Evolutionary conservation across 2,329 filamentous ascomycete species (phyloP), one percentile per base, ranked within the genome.

Genomic region (Raffaelea albimanens): DNA sequence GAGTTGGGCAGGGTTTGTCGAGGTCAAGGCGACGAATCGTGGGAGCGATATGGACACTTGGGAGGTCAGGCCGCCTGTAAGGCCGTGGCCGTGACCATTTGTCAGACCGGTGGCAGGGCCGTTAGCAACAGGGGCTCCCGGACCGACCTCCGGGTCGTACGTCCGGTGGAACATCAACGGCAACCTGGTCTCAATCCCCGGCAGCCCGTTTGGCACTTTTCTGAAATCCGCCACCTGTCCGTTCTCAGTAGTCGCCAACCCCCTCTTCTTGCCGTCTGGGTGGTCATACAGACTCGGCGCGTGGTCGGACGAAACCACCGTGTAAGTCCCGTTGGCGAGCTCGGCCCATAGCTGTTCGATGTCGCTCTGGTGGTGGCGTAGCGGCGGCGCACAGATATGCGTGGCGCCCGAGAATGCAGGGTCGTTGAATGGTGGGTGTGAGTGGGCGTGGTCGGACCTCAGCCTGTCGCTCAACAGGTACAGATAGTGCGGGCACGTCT

Each of bases 401-500:
- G 74, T 75, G 3, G 73, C 72, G 22, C 73, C 52, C 18, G 51
- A 48, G 19, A 52, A 45, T 39, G 41, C 46, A 5, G 49, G 44
- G 3, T 14, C 8, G 25, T 49, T 38, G 22, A 34, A 40, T 9
- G 19, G 47, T 7, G 7, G 7, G 13, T 5, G 52, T 50, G 3
- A 72, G 52, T 25, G 25, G 25, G 7, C 25, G 25, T 29, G 25
- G 25, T 29, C 25, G 13, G 14, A 16, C 34, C n/a, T 16, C 8
- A 61, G 54, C 19, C 45, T 43, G 13, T 67, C 62, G 21, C 68
- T 66, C 0, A 71, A 70, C 16, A 78, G 62, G 54, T 74, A 74
- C 18, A 79, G 65, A 53, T 80, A 79, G 47, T 79, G 75, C 3
- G 75, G 75, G 54, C 75, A 79, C 2, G 75, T 78, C 57, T 78